Percentiles rank a stretch among this genome's conserved stretches.
phyloP scores from a whole-genome alignment of 345 rosid genomes.

The Salix brachista region DNA sequence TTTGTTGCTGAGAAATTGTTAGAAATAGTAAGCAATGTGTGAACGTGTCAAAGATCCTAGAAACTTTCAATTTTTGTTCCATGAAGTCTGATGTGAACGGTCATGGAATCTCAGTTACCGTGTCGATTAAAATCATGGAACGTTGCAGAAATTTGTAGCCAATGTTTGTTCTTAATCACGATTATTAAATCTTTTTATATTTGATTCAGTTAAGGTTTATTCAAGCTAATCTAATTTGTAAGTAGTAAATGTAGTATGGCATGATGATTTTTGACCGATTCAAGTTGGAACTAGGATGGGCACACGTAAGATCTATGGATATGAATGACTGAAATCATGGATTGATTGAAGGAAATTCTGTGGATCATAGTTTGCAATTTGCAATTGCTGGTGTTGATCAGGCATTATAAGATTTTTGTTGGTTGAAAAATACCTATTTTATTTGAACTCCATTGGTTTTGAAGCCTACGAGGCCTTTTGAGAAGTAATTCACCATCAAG shows the following conservation, averaged over 20 bases:
- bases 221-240: neutral
- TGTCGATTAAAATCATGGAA: neutral
- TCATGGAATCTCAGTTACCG: neutral
- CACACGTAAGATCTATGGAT: neutral
- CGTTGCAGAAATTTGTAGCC: neutral
- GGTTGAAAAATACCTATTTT: neutral
- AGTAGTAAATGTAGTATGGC: neutral
- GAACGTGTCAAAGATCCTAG: neutral
- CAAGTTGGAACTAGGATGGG: neutral
- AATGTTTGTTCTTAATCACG: neutral
- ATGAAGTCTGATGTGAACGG: neutral
- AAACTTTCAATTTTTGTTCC: neutral
- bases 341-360: neutral
- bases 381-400: neutral
- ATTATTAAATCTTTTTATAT: neutral
- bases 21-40: neutral
- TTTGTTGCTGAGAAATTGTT: neutral
- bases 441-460: neutral
- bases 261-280: neutral
- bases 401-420: neutral
- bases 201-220: neutral
- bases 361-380: neutral
- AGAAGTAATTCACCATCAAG: neutral
- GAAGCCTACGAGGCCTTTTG: neutral
- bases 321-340: neutral